A percentile compares a stretch with the other conserved stretches of the same genome.
These are phyloP conservation scores for Carex littledalei DNA, from an alignment of 176 grass and related monocot species.

Conservation along the genomic window DNA sequence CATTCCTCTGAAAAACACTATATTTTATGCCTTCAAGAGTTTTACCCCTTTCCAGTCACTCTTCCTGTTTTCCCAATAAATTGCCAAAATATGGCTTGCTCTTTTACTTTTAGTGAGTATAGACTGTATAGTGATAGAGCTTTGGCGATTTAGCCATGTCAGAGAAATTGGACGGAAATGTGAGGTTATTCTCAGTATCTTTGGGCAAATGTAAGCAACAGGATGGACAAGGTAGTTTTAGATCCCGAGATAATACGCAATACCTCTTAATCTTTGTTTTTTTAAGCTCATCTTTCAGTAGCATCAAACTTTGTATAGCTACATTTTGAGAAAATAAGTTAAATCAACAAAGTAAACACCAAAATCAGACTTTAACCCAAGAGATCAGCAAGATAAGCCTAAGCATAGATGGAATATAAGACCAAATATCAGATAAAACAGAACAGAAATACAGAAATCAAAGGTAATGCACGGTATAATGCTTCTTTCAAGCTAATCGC, in stretches of 20 bases:
- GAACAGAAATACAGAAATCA: neutral
- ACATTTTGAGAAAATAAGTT: conserved; percentile 1
- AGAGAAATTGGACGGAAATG: neutral
- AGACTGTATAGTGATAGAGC: neutral
- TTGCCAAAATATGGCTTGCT: neutral
- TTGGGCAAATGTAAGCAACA: conserved; percentile 1
- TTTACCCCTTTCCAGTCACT: neutral
- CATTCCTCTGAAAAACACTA: neutral
- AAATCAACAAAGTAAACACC: neutral
- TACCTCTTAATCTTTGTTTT: neutral
- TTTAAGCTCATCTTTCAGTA: neutral
- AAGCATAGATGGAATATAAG: neutral
- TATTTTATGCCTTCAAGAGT: neutral
- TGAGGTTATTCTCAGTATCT: neutral
- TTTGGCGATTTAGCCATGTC: neutral
- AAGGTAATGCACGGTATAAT: neutral
- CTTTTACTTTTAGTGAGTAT: neutral
- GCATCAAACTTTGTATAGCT: neutral
- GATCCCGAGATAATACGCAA: neutral
- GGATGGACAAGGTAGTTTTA: neutral
- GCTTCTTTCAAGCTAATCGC: neutral
- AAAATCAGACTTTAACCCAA: neutral
- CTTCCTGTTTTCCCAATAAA: neutral
- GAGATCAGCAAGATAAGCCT: neutral
- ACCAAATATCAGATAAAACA: neutral